These are phyloP conservation scores for Penicillium brevicompactum DNA, from an alignment of 2,329 filamentous ascomycete genomes.

Conservation along the genomic window DNA sequence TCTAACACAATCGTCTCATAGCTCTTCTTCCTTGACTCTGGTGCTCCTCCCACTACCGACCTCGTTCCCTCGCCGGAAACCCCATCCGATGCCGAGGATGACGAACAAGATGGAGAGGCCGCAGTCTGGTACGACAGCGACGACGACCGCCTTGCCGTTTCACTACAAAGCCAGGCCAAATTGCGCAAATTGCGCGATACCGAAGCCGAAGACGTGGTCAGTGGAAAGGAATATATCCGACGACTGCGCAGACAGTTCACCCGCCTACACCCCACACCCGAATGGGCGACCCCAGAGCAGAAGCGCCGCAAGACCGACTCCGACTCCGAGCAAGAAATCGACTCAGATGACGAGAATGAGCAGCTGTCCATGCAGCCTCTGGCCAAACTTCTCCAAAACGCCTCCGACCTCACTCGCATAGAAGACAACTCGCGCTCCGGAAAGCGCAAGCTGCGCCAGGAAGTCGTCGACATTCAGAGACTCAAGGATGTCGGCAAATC, in stretches of 20 bases:
- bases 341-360: slow-evolving; percentile 61
- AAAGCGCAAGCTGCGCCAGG: slow-evolving; percentile 75
- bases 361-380: slow-evolving; percentile 73
- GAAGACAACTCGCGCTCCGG: slow-evolving; percentile 54
- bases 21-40: slow-evolving; percentile 81
- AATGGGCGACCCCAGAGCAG: slow-evolving; percentile 59
- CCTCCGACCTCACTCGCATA: slow-evolving; percentile 63
- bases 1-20: slow-evolving; percentile 28
- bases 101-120: slow-evolving; percentile 29
- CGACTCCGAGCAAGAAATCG: slow-evolving; percentile 52
- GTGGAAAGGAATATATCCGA: slow-evolving; percentile 79
- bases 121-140: slow-evolving; percentile 88
- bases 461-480: slow-evolving; percentile 87
- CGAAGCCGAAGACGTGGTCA: slow-evolving; percentile 83
- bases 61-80: slow-evolving; percentile 37
- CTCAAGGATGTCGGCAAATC: slow-evolving; percentile 80
- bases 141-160: slow-evolving; percentile 83
- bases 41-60: slow-evolving; percentile 43
- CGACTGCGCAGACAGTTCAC: slow-evolving; percentile 77
- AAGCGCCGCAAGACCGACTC: slow-evolving; percentile 46
- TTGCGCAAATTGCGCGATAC: slow-evolving; percentile 80
- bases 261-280: slow-evolving; percentile 61
- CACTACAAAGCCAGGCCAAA: slow-evolving; percentile 72
- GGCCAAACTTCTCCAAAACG: slow-evolving; percentile 75
- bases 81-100: slow-evolving; percentile 41